These are phyloP conservation scores for Diaporthe vexans DNA, from an alignment of 2,329 filamentous ascomycete genomes.

Conservation along the genomic window DNA sequence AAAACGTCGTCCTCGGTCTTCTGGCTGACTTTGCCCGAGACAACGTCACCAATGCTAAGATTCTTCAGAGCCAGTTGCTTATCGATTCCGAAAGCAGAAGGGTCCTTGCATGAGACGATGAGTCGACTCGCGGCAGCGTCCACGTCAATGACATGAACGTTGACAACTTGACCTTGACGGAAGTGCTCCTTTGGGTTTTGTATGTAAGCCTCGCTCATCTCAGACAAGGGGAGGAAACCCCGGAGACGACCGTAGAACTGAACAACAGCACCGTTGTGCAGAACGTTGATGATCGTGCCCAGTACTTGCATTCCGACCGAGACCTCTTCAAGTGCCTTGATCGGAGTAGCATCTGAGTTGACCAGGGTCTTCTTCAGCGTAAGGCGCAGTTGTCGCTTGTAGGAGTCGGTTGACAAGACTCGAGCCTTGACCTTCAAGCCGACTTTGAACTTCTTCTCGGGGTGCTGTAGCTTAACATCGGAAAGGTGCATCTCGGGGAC, in stretches of 20 bases:
- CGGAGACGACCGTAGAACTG: constrained; percentile 90
- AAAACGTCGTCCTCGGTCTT: constrained; percentile 83
- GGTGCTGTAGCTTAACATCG: constrained; percentile 88
- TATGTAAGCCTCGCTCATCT: constrained; percentile 99
- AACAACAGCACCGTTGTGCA: constrained; percentile 84
- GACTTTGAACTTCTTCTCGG: constrained; percentile 95
- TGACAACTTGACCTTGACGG: constrained; percentile 89
- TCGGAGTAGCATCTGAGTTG: constrained; percentile 86
- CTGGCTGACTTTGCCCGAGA: constrained; percentile 84
- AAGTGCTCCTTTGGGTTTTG: constrained; percentile 92
- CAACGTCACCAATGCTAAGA: constrained; percentile 79
- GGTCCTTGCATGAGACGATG: constrained; percentile 93
- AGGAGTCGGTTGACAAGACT: constrained; percentile 83
- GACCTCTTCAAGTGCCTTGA: constrained; percentile 83
- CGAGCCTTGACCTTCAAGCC: constrained; percentile 87
- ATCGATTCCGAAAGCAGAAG: constrained; percentile 79
- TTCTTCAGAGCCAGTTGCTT: constrained; percentile 83
- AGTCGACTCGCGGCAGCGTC: constrained; percentile 79
- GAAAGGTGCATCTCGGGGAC: constrained; percentile 91
- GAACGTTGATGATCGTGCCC: constrained; percentile 88
- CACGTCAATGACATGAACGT: constrained; percentile 87
- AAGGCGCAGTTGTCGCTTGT: constrained; percentile 84
- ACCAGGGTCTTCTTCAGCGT: constrained; percentile 96
- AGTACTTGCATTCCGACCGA: constrained; percentile 82
- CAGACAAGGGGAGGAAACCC: constrained; percentile 91